Evolutionary conservation across 768 basidiomycete species (phyloP).

Genomic region (Rhodotorula kratochvilovae): DNA sequence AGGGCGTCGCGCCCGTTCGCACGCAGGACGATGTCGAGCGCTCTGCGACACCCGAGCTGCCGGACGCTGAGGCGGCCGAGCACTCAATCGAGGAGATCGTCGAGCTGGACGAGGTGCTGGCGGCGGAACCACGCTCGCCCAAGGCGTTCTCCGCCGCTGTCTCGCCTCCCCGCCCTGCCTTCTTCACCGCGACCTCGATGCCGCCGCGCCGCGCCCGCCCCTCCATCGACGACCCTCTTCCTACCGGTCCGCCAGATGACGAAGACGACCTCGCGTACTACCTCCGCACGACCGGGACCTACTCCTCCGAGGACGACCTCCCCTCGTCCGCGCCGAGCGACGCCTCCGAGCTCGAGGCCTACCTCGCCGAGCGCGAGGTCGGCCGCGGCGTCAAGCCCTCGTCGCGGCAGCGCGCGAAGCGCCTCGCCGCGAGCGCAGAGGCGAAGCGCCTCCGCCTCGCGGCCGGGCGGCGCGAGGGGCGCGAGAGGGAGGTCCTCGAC

Average conservation of each 20-base stretch:
- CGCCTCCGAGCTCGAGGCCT: background rate
- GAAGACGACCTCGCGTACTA: slow-evolving; percentile 32
- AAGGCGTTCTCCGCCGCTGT: background rate
- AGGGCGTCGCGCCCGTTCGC: no score
- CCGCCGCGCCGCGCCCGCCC: slow-evolving; percentile 21
- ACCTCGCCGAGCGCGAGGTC: slow-evolving; percentile 20
- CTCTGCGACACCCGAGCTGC: background rate
- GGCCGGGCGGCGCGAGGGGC: slow-evolving; percentile 3
- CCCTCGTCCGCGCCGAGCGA: background rate
- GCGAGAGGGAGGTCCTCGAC: slow-evolving; percentile 12
- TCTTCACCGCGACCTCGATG: background rate
- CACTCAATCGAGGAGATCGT: background rate
- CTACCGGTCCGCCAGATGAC: background rate
- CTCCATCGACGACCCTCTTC: background rate
- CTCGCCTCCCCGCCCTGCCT: background rate
- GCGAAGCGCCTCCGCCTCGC: slow-evolving; percentile 4
- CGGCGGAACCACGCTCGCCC: background rate
- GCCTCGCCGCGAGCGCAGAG: background rate
- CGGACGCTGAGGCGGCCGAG: background rate
- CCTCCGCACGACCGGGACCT: slow-evolving; percentile 23
- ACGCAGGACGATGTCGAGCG: background rate
- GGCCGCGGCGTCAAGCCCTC: slow-evolving; percentile 18
- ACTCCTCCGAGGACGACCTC: slow-evolving; percentile 27
- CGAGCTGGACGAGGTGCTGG: no score
- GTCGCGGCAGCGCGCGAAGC: slow-evolving; percentile 11